Conservation (phyloP, 2,329 filamentous ascomycete species). For the Fusarium staphyleae region DNA sequence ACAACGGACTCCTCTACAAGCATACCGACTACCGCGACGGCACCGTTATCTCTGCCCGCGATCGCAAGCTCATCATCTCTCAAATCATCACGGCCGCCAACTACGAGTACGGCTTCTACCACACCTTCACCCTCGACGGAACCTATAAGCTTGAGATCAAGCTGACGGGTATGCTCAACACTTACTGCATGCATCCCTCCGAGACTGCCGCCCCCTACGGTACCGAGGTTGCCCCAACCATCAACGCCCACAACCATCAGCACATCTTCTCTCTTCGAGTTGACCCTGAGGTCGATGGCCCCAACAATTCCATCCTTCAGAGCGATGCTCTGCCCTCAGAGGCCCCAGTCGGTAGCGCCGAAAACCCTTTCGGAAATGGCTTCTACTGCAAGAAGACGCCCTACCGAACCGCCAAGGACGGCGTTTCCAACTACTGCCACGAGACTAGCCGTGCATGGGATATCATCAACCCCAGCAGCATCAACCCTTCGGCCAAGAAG, state of each 20-base stretch:
- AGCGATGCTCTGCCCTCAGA: constrained; percentile 76
- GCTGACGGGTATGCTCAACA: constrained; percentile 58
- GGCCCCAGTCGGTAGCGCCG: constrained; percentile 76
- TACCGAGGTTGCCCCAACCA: constrained; percentile 68
- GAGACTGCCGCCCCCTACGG: constrained; percentile 61
- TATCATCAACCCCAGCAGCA: constrained; percentile 81
- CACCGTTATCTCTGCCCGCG: constrained; percentile 63
- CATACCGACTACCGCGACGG: constrained; percentile 69
- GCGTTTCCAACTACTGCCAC: constrained; percentile 81
- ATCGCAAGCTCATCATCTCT: constrained; percentile 67
- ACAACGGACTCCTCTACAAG: constrained; percentile 68
- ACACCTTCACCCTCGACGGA: constrained; percentile 60
- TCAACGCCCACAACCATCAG: constrained; percentile 73
- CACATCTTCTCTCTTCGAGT: constrained; percentile 73
- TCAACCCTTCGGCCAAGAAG: constrained; percentile 86
- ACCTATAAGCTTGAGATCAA: constrained; percentile 69
- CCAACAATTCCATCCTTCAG: constrained; percentile 71
- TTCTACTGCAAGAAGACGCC: constrained; percentile 87
- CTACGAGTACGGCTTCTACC: constrained; percentile 63
- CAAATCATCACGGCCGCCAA: constrained; percentile 71
- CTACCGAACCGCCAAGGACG: constrained; percentile 71
- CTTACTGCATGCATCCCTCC: constrained; percentile 50
- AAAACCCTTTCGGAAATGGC: constrained; percentile 90
- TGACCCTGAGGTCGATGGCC: constrained; percentile 70
- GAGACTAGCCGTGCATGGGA: constrained; percentile 86